phyloP scores from a whole-genome alignment of 306 rosid species.

The Corylus americana region DNA sequence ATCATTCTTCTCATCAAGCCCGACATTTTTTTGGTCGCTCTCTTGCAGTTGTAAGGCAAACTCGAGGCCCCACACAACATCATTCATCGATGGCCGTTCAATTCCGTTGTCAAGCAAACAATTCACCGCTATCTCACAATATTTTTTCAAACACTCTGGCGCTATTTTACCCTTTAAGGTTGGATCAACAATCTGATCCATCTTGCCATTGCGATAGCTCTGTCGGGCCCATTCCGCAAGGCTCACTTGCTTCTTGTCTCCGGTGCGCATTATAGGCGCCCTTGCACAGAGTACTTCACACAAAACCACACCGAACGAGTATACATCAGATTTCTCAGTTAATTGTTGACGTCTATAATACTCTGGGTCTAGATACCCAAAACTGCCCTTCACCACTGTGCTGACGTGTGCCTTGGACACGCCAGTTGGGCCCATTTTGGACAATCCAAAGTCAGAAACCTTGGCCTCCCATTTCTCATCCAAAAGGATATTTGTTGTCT shows the following conservation, averaged over 20 bases:
- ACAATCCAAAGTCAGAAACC: not conserved
- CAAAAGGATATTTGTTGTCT: not conserved
- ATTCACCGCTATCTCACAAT: not conserved
- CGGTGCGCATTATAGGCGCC: not conserved
- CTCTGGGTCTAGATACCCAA: not conserved
- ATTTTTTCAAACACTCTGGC: not conserved
- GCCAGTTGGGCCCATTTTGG: not conserved
- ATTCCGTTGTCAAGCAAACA: conserved; percentile 8
- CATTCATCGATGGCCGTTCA: not conserved
- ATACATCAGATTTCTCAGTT: not conserved
- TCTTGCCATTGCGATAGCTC: not conserved
- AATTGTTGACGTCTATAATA: not conserved
- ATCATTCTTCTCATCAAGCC: not conserved
- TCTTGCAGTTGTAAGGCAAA: not conserved
- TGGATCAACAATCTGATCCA: not conserved
- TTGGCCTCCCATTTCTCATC: conserved; percentile 2
- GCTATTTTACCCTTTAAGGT: not conserved
- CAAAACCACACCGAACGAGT: not conserved
- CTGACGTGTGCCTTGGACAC: not conserved
- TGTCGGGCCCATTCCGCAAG: not conserved
- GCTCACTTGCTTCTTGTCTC: not conserved
- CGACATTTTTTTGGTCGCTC: not conserved
- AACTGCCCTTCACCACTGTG: not conserved
- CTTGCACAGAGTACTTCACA: conserved; percentile 3
- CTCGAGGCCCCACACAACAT: conserved; percentile 5